A percentile compares a stretch with the other conserved stretches of the same genome.
Evolutionary conservation across 192 early-diverging fungal species (phyloP).

Genomic region (Gryganskiella cystojenkinii): DNA sequence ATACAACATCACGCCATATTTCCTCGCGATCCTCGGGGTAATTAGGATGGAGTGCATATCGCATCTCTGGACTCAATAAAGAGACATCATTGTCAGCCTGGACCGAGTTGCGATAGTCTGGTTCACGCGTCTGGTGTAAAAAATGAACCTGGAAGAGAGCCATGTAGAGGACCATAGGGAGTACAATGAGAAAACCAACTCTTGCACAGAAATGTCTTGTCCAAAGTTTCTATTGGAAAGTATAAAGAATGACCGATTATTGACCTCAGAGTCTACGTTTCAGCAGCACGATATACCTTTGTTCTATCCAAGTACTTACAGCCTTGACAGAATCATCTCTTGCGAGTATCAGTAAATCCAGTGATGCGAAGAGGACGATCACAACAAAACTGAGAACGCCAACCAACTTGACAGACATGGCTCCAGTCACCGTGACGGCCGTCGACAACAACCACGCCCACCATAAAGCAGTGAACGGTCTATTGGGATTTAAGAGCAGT

Average conservation of each 20-base stretch:
- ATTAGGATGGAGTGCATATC: slow-evolving; percentile 1
- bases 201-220: slow-evolving; percentile 81
- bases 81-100: slow-evolving; percentile 59
- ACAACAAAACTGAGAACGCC: slow-evolving; percentile 81
- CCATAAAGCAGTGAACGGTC: slow-evolving; percentile 81
- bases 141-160: slow-evolving; percentile 89
- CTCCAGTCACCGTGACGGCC: slow-evolving; percentile 74
- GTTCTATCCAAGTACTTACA: slow-evolving; percentile 1
- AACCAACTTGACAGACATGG: slow-evolving; percentile 84
- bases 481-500: slow-evolving; percentile 8
- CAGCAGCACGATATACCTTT: slow-evolving; percentile 53
- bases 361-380: slow-evolving; percentile 76
- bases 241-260: slow-evolving; percentile 36
- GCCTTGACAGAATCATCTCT: slow-evolving; percentile 54
- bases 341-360: slow-evolving; percentile 81
- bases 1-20: slow-evolving; percentile 58
- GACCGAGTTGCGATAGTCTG: slow-evolving; percentile 38
- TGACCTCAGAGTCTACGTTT: neutral
- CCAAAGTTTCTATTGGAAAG: slow-evolving; percentile 24
- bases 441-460: slow-evolving; percentile 85
- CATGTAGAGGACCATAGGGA: slow-evolving; percentile 81
- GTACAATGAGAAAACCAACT: slow-evolving; percentile 73
- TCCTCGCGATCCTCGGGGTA: slow-evolving; percentile 5
- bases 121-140: slow-evolving; percentile 66
- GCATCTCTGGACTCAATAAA: slow-evolving; percentile 1